Conservation (phyloP, 305 asterid genomes). For the Vinca major region DNA sequence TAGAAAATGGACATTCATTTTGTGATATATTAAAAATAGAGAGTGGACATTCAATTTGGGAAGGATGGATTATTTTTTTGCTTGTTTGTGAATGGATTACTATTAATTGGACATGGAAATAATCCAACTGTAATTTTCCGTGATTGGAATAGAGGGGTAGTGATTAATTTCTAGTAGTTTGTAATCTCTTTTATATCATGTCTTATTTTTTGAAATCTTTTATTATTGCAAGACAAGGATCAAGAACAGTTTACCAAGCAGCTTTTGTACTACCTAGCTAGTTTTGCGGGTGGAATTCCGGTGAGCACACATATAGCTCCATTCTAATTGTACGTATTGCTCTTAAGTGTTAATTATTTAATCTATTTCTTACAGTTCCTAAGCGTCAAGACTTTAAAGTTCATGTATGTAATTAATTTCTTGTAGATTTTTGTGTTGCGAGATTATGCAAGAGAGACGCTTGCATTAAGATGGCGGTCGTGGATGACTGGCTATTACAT, state of each 20-base stretch:
- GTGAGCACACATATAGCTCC: conserved; percentile 69
- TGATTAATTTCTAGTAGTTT: neutral
- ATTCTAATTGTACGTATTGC: conserved; percentile 45
- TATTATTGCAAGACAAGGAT: conserved; percentile 58
- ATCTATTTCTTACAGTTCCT: neutral
- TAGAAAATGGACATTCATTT: no score
- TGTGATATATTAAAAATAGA: no score
- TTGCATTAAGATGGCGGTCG: conserved; percentile 86
- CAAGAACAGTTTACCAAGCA: conserved; percentile 86
- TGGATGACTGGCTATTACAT: conserved; percentile 88
- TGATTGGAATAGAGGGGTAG: neutral
- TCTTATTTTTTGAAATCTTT: neutral
- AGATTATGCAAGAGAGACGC: conserved; percentile 82
- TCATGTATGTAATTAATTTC: neutral
- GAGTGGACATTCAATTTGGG: no score
- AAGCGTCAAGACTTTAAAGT: neutral
- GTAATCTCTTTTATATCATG: neutral
- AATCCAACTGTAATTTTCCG: neutral
- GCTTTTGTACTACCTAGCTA: conserved; percentile 63
- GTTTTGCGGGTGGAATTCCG: conserved; percentile 89
- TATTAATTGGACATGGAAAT: neutral
- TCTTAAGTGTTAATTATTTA: conserved; percentile 8
- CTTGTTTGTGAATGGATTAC: neutral
- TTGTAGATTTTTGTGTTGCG: conserved; percentile 75
- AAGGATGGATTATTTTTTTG: neutral